Conservation (phyloP, 257 asterid species). For the Ophiorrhiza pumila region DNA sequence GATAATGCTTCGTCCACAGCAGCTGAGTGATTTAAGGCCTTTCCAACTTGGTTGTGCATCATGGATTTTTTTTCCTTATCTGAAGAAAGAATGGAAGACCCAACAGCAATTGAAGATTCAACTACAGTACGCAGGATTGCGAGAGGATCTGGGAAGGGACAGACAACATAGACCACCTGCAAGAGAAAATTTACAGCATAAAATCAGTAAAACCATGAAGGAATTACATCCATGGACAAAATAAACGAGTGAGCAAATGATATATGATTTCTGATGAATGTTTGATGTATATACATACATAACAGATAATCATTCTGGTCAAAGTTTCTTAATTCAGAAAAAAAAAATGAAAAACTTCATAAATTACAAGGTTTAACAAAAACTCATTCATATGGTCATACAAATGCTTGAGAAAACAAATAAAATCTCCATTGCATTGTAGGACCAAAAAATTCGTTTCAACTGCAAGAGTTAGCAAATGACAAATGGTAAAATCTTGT, state of each 20-base stretch:
- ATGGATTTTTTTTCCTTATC: slow-evolving; percentile 87
- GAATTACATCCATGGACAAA: not conserved
- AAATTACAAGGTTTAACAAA: not conserved
- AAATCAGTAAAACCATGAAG: slow-evolving; percentile 1
- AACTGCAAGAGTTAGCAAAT: not conserved
- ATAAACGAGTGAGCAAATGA: not conserved
- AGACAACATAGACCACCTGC: slow-evolving; percentile 94
- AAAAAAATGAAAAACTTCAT: not conserved
- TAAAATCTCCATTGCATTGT: too few relatives aligned
- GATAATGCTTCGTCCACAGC: slow-evolving; percentile 87
- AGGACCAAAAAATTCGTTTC: too few relatives aligned
- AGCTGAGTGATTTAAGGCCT: slow-evolving; percentile 84
- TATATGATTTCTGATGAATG: not conserved
- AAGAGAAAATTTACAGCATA: slow-evolving; percentile 21
- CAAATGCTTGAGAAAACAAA: not conserved
- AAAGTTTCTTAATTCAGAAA: not conserved
- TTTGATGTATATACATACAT: not conserved
- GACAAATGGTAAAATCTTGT: not conserved
- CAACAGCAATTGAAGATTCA: slow-evolving; percentile 87
- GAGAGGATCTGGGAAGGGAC: slow-evolving; percentile 99
- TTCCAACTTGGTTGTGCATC: slow-evolving; percentile 94
- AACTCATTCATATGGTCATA: too few relatives aligned
- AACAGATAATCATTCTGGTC: too few relatives aligned
- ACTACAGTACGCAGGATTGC: slow-evolving; percentile 87
- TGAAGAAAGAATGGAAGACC: slow-evolving; percentile 79